Conservation (phyloP, 768 basidiomycete species). For the Daedaleopsis nitida region DNA sequence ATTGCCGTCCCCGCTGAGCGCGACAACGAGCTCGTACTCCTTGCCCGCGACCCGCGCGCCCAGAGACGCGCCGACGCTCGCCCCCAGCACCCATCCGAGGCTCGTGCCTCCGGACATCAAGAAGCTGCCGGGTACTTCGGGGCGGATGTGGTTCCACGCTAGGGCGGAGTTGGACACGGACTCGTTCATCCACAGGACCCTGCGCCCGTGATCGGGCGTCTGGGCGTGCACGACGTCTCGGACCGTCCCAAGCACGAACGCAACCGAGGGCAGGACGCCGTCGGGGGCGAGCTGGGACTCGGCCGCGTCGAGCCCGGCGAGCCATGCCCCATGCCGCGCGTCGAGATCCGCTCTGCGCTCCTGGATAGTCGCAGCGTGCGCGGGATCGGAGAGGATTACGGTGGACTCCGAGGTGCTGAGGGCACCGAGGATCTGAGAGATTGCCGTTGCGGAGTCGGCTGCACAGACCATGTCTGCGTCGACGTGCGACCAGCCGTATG, state of each 20-base stretch:
- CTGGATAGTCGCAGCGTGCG: background rate
- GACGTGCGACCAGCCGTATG: conserved; percentile 50
- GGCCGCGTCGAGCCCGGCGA: conserved; percentile 22
- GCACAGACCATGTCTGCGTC: conserved; percentile 60
- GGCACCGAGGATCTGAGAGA: conserved; percentile 48
- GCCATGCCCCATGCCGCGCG: conserved; percentile 17
- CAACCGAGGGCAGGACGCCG: conserved; percentile 16
- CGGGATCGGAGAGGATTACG: background rate
- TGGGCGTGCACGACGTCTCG: conserved; percentile 41
- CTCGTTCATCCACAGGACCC: conserved; percentile 60
- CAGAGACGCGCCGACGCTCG: conserved; percentile 58
- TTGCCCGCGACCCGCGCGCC: conserved; percentile 37
- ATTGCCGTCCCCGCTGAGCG: conserved; percentile 70
- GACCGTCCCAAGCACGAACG: conserved; percentile 46
- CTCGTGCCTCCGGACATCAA: conserved; percentile 64
- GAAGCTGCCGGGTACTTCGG: conserved; percentile 51
- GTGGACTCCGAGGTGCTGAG: conserved; percentile 21
- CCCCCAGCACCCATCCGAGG: conserved; percentile 70
- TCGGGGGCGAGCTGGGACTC: conserved; percentile 17
- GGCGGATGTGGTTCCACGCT: conserved; percentile 61
- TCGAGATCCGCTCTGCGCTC: conserved; percentile 7
- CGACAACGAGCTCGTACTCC: conserved; percentile 54
- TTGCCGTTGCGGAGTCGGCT: conserved; percentile 55
- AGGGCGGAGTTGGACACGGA: conserved; percentile 56
- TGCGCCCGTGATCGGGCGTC: conserved; percentile 40